Base-by-base conservation (phyloP, 2,329 filamentous ascomycete species). In the Zarea fungicola region DNA sequence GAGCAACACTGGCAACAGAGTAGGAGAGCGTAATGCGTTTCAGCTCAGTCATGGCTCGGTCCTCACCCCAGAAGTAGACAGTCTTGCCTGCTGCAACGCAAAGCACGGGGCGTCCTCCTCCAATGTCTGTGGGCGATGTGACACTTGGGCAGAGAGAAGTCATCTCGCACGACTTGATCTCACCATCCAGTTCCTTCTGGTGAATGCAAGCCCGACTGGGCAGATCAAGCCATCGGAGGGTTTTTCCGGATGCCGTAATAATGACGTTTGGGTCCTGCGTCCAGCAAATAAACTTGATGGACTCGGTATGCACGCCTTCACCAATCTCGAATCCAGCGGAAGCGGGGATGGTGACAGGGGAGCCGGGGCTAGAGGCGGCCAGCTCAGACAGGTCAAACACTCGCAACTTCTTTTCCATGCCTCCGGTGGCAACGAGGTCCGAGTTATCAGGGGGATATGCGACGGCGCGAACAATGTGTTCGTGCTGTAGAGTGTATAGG, bases 211-310 rank as follows among this genome's bases (percentile, higher is more conserved):
- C 76, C 45, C 85, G 83, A 45, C 82, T 83, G 21, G 89, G 84
- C 41, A 97, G 73, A 65, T 99, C 90, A 74, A 93, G 95, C 93
- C 93, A 99, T 50, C 93, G 84, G 22, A 99, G 79, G 40, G 86
- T 89, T 64, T 93, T 95, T 64, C 96, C 92, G 1, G 89, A 87
- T 2, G 92, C 91, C 0, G 93, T 99, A 43, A 95, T 87, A 50
- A 99, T 75, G 54, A 92, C 83, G 60, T 93, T 95, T 43, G 87
- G 86, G 60, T 95, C 87, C 51, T 83, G 81, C 45, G 89, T 89
- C 93, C 93, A 99, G 53, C 95, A 87, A 53, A 99, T 95, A 50
- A 89, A 91, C 68, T 96, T 97, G 76, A 99, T 97, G 26, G 87
- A 88, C 40, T 87, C 87, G 14, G 80, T 84, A 65, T 99, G 93